Base-by-base conservation (phyloP, 805 yeast species). In the Candida ponderosae region DNA sequence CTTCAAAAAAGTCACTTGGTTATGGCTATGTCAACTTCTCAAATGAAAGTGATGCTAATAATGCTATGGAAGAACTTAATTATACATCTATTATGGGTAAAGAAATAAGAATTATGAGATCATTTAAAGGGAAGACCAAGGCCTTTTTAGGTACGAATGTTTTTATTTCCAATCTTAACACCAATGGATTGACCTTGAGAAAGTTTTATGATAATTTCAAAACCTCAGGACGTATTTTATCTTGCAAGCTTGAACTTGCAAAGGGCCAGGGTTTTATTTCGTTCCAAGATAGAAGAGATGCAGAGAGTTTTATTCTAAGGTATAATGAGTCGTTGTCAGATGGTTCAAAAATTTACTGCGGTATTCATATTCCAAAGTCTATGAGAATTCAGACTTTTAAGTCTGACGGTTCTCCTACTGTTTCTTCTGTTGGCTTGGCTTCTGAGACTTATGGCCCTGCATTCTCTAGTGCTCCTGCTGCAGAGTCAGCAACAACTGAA, bases 11-110 rank as follows among this genome's bases (percentile, higher is more conserved):
- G 34, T 74, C 88, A 1, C 59, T 85, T 39, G 82, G 87, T 3
- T 81, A 82, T 56, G 93, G 87, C 0, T 83, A 81, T 53, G 77
- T 81, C 16, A 80, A 82, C 39, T 81, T 79, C 52, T 57, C 59
- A 7, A 58, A 54, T 5, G 63, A 64, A 32, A 49, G 57, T 9
- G 80, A 74, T 37, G 86, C 86, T 0, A 66, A 66, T 29, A 37
- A 40, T 26, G 87, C 85, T 3, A 62, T 74, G 34, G 78, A 72
- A 33, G 66, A 72, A 9, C 68, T 79, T 57, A 81, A 78, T 53
- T 74, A 71, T 45, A 62, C 63, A 4, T 46, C 46, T 0, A 45
- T 74, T 0, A 43, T 53, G 19, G 60, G 56, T 13, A 60, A 62
- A 18, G 80, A 73, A 41, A 62, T 74, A 17, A 59, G 79, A 48